These are phyloP conservation scores for Komagataella populi DNA, from an alignment of 805 yeast genomes.

Conservation along the genomic window DNA sequence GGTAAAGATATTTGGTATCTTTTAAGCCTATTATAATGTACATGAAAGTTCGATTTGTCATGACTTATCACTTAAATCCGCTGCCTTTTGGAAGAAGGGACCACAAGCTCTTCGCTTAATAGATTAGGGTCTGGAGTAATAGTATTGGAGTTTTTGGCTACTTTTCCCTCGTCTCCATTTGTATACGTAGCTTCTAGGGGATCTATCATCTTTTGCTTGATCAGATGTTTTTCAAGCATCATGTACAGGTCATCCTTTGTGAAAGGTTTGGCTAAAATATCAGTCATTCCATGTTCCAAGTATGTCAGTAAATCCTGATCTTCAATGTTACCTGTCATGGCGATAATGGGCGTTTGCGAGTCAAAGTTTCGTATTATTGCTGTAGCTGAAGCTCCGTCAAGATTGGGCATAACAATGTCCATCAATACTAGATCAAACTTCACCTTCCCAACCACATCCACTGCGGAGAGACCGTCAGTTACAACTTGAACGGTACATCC, in stretches of 20 bases:
- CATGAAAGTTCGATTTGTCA: not conserved
- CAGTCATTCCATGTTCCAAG: constrained; percentile 82
- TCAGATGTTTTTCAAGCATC: constrained; percentile 63
- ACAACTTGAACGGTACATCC: constrained; percentile 92
- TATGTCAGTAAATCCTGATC: constrained; percentile 71
- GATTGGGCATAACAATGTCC: constrained; percentile 85
- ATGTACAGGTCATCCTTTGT: constrained; percentile 73
- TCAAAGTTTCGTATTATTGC: constrained; percentile 80
- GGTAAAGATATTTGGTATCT: not conserved
- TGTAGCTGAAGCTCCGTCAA: constrained; percentile 86
- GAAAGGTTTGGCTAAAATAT: constrained; percentile 88
- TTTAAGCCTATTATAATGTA: constrained; percentile 1
- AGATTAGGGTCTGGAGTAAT: not conserved
- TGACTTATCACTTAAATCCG: not conserved
- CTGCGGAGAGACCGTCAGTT: constrained; percentile 84
- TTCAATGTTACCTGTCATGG: constrained; percentile 86
- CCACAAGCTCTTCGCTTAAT: not conserved
- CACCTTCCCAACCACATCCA: constrained; percentile 55
- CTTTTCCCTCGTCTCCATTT: constrained; percentile 1
- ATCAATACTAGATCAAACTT: constrained; percentile 67
- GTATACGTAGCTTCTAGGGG: constrained; percentile 11
- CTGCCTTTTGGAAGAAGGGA: not conserved
- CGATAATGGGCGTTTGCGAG: constrained; percentile 77
- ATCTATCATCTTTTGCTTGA: constrained; percentile 20
- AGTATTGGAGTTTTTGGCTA: not conserved